Base-by-base conservation (phyloP, 108 stramenopile genomes). In the Bacterosira constricta region DNA sequence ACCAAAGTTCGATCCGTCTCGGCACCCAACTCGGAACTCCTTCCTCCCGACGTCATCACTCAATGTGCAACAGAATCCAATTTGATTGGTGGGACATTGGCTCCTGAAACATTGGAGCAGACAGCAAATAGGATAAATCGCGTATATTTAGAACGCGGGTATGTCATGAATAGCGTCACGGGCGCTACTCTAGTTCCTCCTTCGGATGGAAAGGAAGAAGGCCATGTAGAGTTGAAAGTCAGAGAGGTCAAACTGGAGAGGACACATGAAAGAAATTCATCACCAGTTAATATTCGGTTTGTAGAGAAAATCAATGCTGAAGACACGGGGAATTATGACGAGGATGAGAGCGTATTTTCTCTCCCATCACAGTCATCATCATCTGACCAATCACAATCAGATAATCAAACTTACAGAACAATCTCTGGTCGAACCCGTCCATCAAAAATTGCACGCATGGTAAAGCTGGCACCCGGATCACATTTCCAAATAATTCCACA, bases 131-230 rank as follows among this genome's bases (percentile, higher is more conserved):
- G 18, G 12, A 61, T 94, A 36, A 86, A 94, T 44, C 77, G 65
- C 29, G 90, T 86, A 86, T 94, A 94, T 56, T 21, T 39, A n/a
- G 79, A 83, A 4, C 63, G 84, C 18, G 93, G 93, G 1, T 94
- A 90, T 77, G 82, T 91, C 37, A 59, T 90, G 71, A 85, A 91
- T 63, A 68, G 77, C 56, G 87, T 94, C 20, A 91, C 87, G 26
- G 85, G 85, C 17, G 83, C 93, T 25, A 86, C 77, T 5, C 77
- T 94, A 21, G 69, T 85, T 52, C 64, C 89, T 15, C 75, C 84
- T 8, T 73, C 73, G 12, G 34, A 84, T 71, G 32, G 77, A 74
- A 12, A 76, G 66, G 44, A 71, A 81, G 52, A 66, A 53, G 80
- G 80, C 15, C 45, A 57, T 39, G 80, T 74, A 35, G 73, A 76